These are phyloP conservation scores for Populus tremula DNA, from an alignment of 345 rosid genomes.

Conservation along the genomic window DNA sequence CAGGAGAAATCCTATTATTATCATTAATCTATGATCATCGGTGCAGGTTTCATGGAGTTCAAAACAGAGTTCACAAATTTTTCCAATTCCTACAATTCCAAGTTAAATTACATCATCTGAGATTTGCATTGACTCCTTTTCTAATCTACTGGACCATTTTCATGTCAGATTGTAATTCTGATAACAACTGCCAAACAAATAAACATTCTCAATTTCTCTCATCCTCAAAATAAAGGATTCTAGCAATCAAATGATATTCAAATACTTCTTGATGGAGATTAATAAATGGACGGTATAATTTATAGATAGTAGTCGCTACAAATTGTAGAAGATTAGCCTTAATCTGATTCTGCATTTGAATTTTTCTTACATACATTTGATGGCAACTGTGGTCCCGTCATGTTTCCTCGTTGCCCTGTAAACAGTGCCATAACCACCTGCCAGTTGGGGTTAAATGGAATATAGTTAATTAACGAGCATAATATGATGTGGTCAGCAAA, in stretches of 20 bases:
- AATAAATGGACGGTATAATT: background rate
- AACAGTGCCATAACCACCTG: constrained; percentile 96
- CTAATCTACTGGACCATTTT: background rate
- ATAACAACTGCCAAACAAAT: background rate
- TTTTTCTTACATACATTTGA: constrained; percentile 61
- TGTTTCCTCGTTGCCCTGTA: constrained; percentile 69
- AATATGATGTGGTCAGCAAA: background rate
- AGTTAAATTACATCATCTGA: background rate
- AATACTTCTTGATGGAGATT: background rate
- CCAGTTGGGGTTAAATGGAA: constrained; percentile 24
- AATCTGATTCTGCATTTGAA: background rate
- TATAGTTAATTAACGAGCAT: constrained; percentile 9
- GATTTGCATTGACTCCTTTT: background rate
- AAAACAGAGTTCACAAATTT: background rate
- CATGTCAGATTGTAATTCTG: background rate
- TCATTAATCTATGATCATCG: background rate
- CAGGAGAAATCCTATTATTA: background rate
- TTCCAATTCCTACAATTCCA: background rate
- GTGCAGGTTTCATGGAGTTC: background rate
- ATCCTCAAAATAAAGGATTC: background rate
- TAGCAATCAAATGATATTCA: background rate
- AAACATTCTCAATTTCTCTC: background rate
- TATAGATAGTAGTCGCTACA: background rate
- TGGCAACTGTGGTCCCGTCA: constrained; percentile 75
- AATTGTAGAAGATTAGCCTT: background rate